Evolutionary conservation across 371 early-diverging fungal species (phyloP).

Genomic region (Batkoa obscura): DNA sequence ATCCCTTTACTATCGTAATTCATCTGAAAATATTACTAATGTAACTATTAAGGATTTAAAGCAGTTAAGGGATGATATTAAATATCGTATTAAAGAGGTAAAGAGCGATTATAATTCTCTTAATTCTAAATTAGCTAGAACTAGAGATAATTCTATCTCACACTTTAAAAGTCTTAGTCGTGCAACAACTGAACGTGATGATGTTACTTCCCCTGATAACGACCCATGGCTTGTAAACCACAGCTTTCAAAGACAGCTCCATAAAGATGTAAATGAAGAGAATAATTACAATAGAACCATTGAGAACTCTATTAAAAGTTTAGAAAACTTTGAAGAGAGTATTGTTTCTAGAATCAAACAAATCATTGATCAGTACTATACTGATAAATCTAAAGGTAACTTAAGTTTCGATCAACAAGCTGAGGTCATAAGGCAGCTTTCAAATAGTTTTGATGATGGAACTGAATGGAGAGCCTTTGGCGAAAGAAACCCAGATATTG

Average conservation of each 20-base stretch:
- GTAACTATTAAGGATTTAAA: not conserved
- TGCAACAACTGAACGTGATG: not conserved
- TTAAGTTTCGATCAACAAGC: not conserved
- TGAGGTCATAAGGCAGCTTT: not conserved
- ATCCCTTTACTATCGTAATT: not conserved
- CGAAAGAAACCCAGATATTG: not conserved
- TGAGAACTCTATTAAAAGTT: not conserved
- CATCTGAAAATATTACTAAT: not conserved
- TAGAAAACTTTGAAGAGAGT: not conserved
- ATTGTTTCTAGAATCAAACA: not conserved
- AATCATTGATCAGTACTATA: not conserved
- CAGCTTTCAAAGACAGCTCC: not conserved
- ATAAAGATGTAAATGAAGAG: not conserved
- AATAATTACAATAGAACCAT: not conserved
- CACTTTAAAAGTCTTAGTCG: not conserved
- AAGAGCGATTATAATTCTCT: not conserved
- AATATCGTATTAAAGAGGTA: not conserved
- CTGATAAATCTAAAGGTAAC: not conserved
- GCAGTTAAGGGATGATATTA: not conserved
- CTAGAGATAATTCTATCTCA: not conserved
- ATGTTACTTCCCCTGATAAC: not conserved
- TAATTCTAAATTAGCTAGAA: not conserved
- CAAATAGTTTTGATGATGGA: not conserved
- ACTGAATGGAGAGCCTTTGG: not conserved
- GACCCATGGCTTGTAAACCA: slow-evolving; percentile 3